Base-by-base conservation (phyloP, 2,329 filamentous ascomycete species). In the Acarospora socialis region DNA sequence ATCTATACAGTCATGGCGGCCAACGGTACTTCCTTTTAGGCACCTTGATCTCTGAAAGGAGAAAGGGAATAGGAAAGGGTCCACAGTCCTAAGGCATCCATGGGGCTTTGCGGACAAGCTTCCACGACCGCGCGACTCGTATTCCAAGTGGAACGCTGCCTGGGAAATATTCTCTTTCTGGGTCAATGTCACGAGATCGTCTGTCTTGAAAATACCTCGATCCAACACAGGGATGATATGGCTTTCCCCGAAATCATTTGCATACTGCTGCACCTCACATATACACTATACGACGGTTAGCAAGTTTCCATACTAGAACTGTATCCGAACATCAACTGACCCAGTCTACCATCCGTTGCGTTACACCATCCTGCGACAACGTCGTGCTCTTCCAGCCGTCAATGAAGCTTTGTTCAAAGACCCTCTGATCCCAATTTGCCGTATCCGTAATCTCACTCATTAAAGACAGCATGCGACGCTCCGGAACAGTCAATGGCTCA, bases 391-490 rank as follows among this genome's bases (percentile, higher is more conserved):
- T 47, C 56, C 56, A 60, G 22, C 43, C 43, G 4, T 46, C 41
- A 4, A 49, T 40, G 19, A 46, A 40, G 0, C 33, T 27, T 8
- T 53, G 45, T 26, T 61, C 47, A 28, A 51, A 48, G 8, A 60
- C 48, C 38, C 59, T 60, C 19, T 45, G 43, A 28, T 54, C 44
- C 59, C 59, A 62, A 4, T 54, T 43, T 2, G 42, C 40, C 28
- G 54, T 54, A 34, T 63, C 58, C 2, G 57, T 61, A 4, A 62
- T 42, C 1, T 43, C 33, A 22, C 60, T 52, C 47, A 61, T 56
- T 20, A 57, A 35, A 4, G 38, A 36, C 24, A 60, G 41, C 54
- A 61, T 60, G 3, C 39, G 44, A 5, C 50, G 37, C 36, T 62
- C 58, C 21, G 55, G 52, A 16, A 58, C 41, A 3, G 53, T 47